Evolutionary conservation across 352 stramenopile species (phyloP), one percentile per base, ranked within the genome.

Genomic region (Globisporangium carolinianum): DNA sequence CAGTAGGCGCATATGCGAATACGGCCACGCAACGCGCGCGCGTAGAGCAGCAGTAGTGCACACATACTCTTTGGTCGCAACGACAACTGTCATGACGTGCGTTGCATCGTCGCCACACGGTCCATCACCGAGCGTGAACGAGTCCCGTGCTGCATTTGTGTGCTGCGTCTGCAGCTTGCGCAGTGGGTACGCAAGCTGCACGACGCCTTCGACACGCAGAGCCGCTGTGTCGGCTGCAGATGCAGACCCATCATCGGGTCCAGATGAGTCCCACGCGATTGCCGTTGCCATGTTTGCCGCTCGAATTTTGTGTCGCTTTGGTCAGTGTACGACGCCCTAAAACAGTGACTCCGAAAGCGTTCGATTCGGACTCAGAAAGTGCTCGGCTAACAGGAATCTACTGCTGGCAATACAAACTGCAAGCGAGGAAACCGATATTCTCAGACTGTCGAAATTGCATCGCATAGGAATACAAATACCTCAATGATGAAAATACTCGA

Each of bases 141-240:
- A 9, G n/a, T 63, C 7, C 11, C 39, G 39, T 43, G 54, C 15
- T 2, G 15, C 41, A 1, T 32, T 24, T 1, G 6, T 38, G 52
- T 52, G 42, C n/a, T 41, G 12, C 4, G 52, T 15, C 17, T 48
- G 52, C 50, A 86, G 55, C 49, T 52, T 61, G 12, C 75, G 75
- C 62, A 92, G 62, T 32, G 79, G 78, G 59, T 84, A 92, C 51
- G 80, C 75, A 54, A 73, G 73, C 45, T 70, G 83, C 45, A 90
- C 72, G 17, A 63, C 58, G 36, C 83, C 83, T 55, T 62, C 54
- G 17, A 89, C 52, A 46, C 58, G 56, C 36, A 58, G 57, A 7
- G 65, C 43, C 37, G 61, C 63, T 17, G 38, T 36, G 6, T 62
- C 36, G n/a, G 15, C n/a, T 10, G 42, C 50, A 14, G n/a, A 36